Percentiles rank a stretch among this genome's conserved stretches.
These are phyloP conservation scores for Cucumis melo DNA, from an alignment of 306 rosid species.

Conservation along the genomic window DNA sequence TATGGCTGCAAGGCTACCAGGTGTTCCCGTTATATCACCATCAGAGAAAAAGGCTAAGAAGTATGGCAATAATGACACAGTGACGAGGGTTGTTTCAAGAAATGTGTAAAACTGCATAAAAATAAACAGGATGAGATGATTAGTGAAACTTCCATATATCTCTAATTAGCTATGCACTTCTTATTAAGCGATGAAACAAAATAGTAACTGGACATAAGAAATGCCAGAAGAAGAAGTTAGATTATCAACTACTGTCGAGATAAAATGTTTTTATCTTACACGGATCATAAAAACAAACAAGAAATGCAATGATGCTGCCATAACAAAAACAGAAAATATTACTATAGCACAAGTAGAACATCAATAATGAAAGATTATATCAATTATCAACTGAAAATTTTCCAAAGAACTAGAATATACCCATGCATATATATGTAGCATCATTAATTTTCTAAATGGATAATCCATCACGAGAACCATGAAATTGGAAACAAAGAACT, in stretches of 20 bases:
- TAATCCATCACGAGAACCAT: not conserved
- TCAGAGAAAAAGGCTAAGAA: conserved; percentile 50
- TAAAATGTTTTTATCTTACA: not conserved
- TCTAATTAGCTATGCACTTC: not conserved
- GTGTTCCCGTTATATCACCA: conserved; percentile 39
- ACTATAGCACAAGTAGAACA: not conserved
- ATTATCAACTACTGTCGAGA: not conserved
- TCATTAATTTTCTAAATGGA: not conserved
- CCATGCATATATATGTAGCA: not conserved
- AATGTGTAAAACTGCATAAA: conserved; percentile 62
- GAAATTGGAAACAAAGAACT: not conserved
- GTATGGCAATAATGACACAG: conserved; percentile 42
- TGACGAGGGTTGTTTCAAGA: conserved; percentile 55
- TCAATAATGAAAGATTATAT: not conserved
- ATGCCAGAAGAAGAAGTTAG: not conserved
- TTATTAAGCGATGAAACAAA: not conserved
- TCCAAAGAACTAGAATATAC: not conserved
- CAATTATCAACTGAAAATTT: not conserved
- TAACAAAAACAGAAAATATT: not conserved
- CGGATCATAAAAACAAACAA: not conserved
- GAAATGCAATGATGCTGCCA: not conserved
- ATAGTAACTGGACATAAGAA: not conserved
- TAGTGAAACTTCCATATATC: not conserved
- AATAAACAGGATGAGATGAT: not conserved
- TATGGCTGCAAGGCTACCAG: conserved; percentile 40